A percentile compares a stretch with the other conserved stretches of the same genome.
Conservation (phyloP, 805 yeast species). For the Candida qinlingensis region DNA sequence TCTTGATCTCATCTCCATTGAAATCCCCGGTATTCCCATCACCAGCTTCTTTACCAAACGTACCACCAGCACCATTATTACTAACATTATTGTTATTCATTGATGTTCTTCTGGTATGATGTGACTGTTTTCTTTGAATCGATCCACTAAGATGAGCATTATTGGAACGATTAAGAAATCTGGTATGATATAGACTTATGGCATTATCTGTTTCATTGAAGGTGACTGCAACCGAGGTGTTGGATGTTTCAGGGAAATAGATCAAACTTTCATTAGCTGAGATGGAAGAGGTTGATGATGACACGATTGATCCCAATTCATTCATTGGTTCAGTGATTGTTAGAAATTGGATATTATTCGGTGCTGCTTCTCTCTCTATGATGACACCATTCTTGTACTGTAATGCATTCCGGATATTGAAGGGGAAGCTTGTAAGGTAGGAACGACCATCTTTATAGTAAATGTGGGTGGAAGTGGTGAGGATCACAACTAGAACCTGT, state of each 20-base stretch:
- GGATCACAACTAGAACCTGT: conserved; percentile 52
- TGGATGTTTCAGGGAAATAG: conserved; percentile 42
- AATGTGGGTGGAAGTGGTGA: conserved; percentile 54
- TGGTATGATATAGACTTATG: conserved; percentile 51
- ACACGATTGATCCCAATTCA: conserved; percentile 66
- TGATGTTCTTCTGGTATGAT: conserved; percentile 17
- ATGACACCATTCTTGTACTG: conserved; percentile 66
- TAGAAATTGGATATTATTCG: conserved; percentile 35
- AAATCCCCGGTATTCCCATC: not conserved
- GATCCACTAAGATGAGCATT: not conserved
- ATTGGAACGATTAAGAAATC: conserved; percentile 31
- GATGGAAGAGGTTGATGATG: conserved; percentile 64
- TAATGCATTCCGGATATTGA: conserved; percentile 53
- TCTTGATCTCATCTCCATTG: conserved; percentile 10
- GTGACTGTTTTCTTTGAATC: conserved; percentile 18
- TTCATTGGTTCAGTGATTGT: conserved; percentile 71
- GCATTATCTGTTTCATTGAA: conserved; percentile 40
- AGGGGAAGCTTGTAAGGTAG: conserved; percentile 64
- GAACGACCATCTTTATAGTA: conserved; percentile 57
- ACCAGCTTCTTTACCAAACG: conserved; percentile 1
- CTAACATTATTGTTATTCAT: not conserved
- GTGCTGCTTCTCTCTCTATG: conserved; percentile 40
- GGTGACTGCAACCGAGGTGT: conserved; percentile 49
- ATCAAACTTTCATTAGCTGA: conserved; percentile 52
- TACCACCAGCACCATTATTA: not conserved